Evolutionary conservation across 495 filamentous ascomycete genomes (phyloP).

Genomic region (Neurospora tetraspora): DNA sequence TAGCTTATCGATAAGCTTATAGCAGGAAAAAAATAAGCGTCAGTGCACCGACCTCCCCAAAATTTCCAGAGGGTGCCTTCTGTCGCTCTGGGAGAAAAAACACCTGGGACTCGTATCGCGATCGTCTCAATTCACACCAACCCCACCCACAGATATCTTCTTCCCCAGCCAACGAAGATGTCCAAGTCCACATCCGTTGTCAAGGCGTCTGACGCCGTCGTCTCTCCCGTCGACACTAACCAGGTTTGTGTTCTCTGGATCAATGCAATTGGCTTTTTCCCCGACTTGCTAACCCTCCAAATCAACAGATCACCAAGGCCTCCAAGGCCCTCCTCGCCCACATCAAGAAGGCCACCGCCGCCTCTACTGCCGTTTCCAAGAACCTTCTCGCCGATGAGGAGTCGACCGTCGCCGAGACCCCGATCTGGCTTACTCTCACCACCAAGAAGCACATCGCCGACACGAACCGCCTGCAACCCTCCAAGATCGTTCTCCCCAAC

Average conservation of each 20-base stretch:
- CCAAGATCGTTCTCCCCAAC: conserved; percentile 51
- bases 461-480: conserved; percentile 54
- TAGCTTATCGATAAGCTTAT: not conserved
- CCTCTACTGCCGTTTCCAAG: conserved; percentile 51
- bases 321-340: conserved; percentile 71
- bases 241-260: conserved; percentile 23
- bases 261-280: not conserved
- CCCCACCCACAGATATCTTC: conserved; percentile 10
- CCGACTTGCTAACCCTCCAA: not conserved
- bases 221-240: conserved; percentile 32
- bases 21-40: conserved; percentile 12
- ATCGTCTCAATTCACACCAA: not conserved
- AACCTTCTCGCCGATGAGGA: conserved; percentile 63
- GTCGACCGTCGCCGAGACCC: conserved; percentile 29
- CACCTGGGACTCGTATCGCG: conserved; percentile 3
- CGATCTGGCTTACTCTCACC: conserved; percentile 76
- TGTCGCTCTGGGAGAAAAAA: conserved; percentile 8
- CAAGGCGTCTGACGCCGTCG: conserved; percentile 20
- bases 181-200: conserved; percentile 17
- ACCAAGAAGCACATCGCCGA: conserved; percentile 67
- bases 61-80: conserved; percentile 14
- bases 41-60: conserved; percentile 6
- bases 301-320: conserved; percentile 58
- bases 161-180: conserved; percentile 13
- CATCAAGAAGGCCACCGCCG: conserved; percentile 56